These are phyloP conservation scores for Globisporangium middletonii DNA, from an alignment of 352 stramenopile species.

Conservation along the genomic window DNA sequence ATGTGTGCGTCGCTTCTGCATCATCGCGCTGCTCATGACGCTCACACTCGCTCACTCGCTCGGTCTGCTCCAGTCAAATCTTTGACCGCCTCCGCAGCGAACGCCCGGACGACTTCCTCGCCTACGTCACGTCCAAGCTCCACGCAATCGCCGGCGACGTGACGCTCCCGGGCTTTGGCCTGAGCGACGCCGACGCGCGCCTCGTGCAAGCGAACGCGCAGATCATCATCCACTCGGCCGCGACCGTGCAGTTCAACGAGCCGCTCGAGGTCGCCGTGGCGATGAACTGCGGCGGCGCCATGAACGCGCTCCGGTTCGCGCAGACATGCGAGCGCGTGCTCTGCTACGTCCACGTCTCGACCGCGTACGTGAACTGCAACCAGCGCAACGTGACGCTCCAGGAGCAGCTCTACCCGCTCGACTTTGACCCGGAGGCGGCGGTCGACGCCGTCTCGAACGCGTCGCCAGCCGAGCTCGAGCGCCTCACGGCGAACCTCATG, in stretches of 20 bases:
- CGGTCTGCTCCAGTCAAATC: conserved; percentile 30
- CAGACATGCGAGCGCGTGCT: conserved; percentile 39
- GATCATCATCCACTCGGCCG: conserved; percentile 81
- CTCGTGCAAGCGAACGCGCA: conserved; percentile 41
- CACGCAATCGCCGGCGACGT: conserved; percentile 63
- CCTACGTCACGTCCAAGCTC: conserved; percentile 53
- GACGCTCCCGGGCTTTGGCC: conserved; percentile 51
- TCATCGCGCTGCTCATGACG: not conserved
- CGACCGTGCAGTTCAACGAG: conserved; percentile 84
- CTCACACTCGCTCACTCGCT: not conserved
- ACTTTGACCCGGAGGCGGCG: conserved; percentile 75
- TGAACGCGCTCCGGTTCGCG: conserved; percentile 61
- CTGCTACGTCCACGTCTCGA: conserved; percentile 79
- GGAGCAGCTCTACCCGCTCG: conserved; percentile 79
- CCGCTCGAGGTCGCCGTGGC: conserved; percentile 80
- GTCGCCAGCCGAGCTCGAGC: conserved; percentile 49
- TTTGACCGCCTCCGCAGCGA: conserved; percentile 66
- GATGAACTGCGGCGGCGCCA: conserved; percentile 76
- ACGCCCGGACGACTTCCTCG: conserved; percentile 32
- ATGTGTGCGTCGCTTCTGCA: not conserved
- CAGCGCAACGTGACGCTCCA: conserved; percentile 41
- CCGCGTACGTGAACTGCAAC: conserved; percentile 85
- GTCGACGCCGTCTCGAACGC: conserved; percentile 45
- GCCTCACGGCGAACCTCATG: conserved; percentile 72
- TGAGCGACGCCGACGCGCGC: conserved; percentile 35